Conservation (phyloP, 257 asterid genomes). For the Scutellaria minor region DNA sequence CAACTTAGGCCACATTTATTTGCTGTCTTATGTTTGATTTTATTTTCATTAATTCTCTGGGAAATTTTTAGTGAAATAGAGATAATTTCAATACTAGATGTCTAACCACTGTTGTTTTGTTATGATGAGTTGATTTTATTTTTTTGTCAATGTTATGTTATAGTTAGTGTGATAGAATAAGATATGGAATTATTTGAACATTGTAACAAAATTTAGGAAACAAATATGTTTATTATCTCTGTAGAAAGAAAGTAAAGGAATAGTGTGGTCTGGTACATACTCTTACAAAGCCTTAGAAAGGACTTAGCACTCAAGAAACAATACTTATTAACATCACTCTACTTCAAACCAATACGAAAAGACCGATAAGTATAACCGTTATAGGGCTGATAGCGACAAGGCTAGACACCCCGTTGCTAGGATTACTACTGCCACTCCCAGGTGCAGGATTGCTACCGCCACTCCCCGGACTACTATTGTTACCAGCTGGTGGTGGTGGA, state of each 20-base stretch:
- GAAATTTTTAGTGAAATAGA: neutral
- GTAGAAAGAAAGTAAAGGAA: neutral
- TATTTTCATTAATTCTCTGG: neutral
- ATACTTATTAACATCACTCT: conserved; percentile 5
- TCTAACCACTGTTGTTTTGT: too few species aligned
- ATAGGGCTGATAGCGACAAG: conserved; percentile 36
- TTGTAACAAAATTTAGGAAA: neutral
- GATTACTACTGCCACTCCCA: conserved; percentile 32
- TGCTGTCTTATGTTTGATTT: neutral
- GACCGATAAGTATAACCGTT: conserved; percentile 33
- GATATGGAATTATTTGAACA: neutral
- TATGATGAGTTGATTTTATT: too few species aligned
- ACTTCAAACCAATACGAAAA: conserved; percentile 42
- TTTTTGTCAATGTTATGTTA: neutral
- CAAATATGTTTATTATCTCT: neutral
- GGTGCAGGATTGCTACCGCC: conserved; percentile 27
- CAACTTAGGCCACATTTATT: neutral
- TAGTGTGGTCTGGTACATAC: neutral
- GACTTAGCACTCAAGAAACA: conserved; percentile 15
- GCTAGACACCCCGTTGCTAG: conserved; percentile 38
- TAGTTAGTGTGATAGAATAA: neutral
- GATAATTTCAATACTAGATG: neutral
- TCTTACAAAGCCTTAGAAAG: neutral
- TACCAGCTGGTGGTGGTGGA: neutral
- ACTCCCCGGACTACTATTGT: neutral